Conservation (phyloP, 2,329 filamentous ascomycete genomes). For the Sordariomycetes sp. region DNA sequence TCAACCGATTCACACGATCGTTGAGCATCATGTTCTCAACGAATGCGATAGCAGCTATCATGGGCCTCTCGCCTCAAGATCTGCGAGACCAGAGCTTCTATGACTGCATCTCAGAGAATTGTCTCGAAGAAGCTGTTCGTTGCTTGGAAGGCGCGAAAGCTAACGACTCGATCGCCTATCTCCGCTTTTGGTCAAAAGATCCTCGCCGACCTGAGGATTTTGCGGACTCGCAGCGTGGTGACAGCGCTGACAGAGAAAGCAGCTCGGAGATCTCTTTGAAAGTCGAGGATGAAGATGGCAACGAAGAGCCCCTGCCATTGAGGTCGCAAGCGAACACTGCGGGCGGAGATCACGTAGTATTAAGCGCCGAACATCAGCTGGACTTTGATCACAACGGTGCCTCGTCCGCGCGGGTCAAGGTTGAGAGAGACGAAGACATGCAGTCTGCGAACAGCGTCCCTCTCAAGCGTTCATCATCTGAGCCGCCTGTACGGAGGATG, state of each 20-base stretch:
- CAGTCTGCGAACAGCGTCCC: not conserved
- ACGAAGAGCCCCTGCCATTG: too few relatives aligned
- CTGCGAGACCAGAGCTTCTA: conserved; percentile 77
- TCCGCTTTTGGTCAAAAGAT: conserved; percentile 78
- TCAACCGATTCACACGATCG: conserved; percentile 79
- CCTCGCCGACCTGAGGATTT: conserved; percentile 52
- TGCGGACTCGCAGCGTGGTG: conserved; percentile 34
- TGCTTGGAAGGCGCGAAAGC: conserved; percentile 80
- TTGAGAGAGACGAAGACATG: conserved; percentile 2
- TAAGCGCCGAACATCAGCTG: too few relatives aligned
- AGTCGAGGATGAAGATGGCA: not conserved
- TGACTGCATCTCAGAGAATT: conserved; percentile 73
- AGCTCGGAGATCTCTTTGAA: conserved; percentile 22
- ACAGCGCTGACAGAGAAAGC: conserved; percentile 34
- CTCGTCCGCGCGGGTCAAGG: not conserved
- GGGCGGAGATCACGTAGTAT: too few relatives aligned
- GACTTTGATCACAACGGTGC: too few relatives aligned
- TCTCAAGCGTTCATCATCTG: not conserved
- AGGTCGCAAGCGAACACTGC: not conserved
- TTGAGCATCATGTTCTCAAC: conserved; percentile 83
- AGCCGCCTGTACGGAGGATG: not conserved
- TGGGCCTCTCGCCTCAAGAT: conserved; percentile 61
- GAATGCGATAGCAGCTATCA: conserved; percentile 62
- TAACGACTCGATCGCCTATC: conserved; percentile 84
- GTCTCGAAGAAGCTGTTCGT: conserved; percentile 64